Evolutionary conservation across 73 alveolate species (phyloP).

Genomic region (Blepharisma japonicum): DNA sequence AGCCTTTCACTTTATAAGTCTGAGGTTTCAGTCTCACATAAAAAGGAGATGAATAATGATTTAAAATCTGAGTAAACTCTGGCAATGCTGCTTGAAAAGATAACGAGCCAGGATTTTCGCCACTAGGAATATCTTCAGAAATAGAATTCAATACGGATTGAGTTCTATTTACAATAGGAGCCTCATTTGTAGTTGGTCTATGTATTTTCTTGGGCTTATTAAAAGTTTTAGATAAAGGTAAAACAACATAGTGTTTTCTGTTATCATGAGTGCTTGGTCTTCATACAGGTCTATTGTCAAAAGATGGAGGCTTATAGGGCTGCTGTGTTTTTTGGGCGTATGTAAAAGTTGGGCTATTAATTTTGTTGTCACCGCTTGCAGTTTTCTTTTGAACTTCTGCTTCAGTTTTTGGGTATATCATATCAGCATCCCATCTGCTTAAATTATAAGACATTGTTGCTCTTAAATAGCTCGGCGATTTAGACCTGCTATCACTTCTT

Average conservation of each 20-base stretch:
- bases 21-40: neutral
- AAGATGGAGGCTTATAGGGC: neutral
- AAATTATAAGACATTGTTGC: slow-evolving; percentile 9
- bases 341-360: neutral
- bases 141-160: neutral
- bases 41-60: neutral
- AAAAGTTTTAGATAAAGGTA: neutral
- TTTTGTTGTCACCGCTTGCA: slow-evolving; percentile 1
- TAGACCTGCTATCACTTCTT: too few relatives aligned
- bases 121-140: neutral
- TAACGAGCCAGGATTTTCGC: neutral
- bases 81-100: slow-evolving; percentile 22
- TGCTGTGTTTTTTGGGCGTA: neutral
- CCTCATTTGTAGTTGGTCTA: neutral
- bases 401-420: neutral
- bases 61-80: neutral
- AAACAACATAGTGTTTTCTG: neutral
- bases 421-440: slow-evolving; percentile 25
- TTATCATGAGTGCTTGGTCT: slow-evolving; percentile 24
- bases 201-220: neutral
- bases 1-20: neutral
- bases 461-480: neutral
- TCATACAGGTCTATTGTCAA: neutral
- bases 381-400: neutral
- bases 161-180: neutral